phyloP scores from a whole-genome alignment of 1,284 basidiomycete species.

The Pseudozyma hubeiensis region DNA sequence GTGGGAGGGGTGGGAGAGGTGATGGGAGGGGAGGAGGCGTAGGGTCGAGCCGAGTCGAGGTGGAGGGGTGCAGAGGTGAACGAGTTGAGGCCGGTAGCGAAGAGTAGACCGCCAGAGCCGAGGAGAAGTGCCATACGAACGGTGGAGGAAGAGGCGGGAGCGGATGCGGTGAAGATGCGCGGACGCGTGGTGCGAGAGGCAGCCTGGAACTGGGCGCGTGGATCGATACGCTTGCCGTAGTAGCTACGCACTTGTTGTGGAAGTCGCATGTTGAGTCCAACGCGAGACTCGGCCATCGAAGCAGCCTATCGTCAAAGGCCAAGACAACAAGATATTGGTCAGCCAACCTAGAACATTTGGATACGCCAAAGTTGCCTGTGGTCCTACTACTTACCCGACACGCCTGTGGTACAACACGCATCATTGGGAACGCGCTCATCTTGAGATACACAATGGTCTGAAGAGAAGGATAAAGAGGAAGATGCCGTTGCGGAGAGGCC shows the following conservation, averaged over 20 bases:
- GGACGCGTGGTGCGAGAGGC: constrained; percentile 5
- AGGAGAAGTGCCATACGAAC: constrained; percentile 29
- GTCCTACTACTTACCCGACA: constrained; percentile 21
- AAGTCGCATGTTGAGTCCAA: constrained; percentile 30
- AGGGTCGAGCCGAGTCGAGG: constrained; percentile 34
- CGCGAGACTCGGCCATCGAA: constrained; percentile 31
- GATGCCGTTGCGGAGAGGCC: no score
- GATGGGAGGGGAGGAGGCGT: constrained; percentile 21
- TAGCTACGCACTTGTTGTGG: constrained; percentile 37
- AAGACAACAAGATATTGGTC: no score
- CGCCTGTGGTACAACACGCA: constrained; percentile 29
- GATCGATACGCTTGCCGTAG: constrained; percentile 38
- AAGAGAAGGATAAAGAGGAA: background rate
- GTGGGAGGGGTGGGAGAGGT: constrained; percentile 10
- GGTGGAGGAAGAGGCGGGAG: constrained; percentile 14
- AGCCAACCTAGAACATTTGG: no score
- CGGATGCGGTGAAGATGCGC: constrained; percentile 19
- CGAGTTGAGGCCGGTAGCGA: constrained; percentile 23
- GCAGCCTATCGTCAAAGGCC: constrained; percentile 8
- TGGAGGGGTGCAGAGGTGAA: constrained; percentile 18
- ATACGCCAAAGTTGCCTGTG: no score
- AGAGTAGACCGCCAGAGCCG: constrained; percentile 32
- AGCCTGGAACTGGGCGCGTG: constrained; percentile 17
- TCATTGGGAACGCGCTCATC: constrained; percentile 35
- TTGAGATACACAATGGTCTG: background rate